Evolutionary conservation across 2,329 filamentous ascomycete species (phyloP).

Genomic region (Clonostachys sp.): DNA sequence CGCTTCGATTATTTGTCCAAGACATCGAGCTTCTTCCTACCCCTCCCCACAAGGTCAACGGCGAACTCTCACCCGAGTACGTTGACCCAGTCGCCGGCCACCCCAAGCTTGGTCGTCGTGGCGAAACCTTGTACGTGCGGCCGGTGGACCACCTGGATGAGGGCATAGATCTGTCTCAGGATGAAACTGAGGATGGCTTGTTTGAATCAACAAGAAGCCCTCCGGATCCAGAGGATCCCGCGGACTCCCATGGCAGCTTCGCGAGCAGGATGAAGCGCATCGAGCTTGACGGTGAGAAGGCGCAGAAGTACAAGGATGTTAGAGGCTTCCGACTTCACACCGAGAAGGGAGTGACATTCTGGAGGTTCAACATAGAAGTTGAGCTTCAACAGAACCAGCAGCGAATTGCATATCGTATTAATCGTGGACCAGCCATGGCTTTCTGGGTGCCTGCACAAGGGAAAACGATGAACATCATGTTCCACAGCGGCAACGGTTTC

Average conservation of each 20-base stretch:
- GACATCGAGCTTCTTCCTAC: conserved; percentile 78
- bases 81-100: conserved; percentile 87
- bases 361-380: conserved; percentile 93
- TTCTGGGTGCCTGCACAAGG: conserved; percentile 91
- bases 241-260: conserved; percentile 48
- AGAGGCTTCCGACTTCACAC: conserved; percentile 76
- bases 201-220: conserved; percentile 65
- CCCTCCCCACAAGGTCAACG: conserved; percentile 63
- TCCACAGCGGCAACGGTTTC: conserved; percentile 97
- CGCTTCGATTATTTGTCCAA: conserved; percentile 79
- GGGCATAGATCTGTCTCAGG: conserved; percentile 68
- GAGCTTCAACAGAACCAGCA: conserved; percentile 76
- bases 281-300: conserved; percentile 71
- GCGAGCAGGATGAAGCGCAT: conserved; percentile 46
- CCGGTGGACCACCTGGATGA: conserved; percentile 84
- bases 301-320: conserved; percentile 78
- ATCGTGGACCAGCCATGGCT: conserved; percentile 78
- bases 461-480: conserved; percentile 97
- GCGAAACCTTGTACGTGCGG: conserved; percentile 81
- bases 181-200: conserved; percentile 78
- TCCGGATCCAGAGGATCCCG: conserved; percentile 38
- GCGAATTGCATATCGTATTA: conserved; percentile 92
- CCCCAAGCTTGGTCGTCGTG: conserved; percentile 78
- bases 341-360: conserved; percentile 88
- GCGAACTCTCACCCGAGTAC: conserved; percentile 72